Conservation (phyloP, 2,329 filamentous ascomycete species). For the Aschersonia sp. region DNA sequence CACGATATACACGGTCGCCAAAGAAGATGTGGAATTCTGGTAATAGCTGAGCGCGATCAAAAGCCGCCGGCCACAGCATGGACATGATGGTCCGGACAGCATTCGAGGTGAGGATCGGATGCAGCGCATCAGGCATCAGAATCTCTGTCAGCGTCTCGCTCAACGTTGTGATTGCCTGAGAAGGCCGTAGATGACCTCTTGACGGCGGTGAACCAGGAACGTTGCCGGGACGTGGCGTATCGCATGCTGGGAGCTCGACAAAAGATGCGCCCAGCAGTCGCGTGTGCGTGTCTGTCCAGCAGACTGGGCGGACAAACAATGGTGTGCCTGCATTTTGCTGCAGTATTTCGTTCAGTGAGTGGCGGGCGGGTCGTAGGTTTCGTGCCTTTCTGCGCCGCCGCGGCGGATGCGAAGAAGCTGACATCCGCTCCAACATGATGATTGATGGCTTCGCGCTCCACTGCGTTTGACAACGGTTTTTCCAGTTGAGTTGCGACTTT, state of each 20-base stretch:
- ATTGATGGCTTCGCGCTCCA: background rate
- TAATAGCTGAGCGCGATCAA: slow-evolving; percentile 13
- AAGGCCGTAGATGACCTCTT: slow-evolving; percentile 21
- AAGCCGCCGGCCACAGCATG: slow-evolving; percentile 26
- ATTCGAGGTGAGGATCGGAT: slow-evolving; percentile 20
- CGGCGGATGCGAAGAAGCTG: background rate
- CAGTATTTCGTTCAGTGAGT: slow-evolving; percentile 38
- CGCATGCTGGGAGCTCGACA: slow-evolving; percentile 24
- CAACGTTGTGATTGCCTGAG: slow-evolving; percentile 25
- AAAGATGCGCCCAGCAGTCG: slow-evolving; percentile 33
- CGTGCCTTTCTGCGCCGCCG: background rate
- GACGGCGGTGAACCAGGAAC: slow-evolving; percentile 19
- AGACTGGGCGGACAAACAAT: slow-evolving; percentile 37
- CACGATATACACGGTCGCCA: slow-evolving; percentile 27
- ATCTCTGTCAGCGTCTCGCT: slow-evolving; percentile 28
- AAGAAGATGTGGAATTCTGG: slow-evolving; percentile 35
- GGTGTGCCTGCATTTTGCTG: slow-evolving; percentile 29
- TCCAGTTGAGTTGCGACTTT: too few relatives aligned
- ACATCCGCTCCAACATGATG: background rate
- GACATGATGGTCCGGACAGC: slow-evolving; percentile 29
- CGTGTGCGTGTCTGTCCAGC: slow-evolving; percentile 39
- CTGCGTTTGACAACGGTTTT: too few relatives aligned
- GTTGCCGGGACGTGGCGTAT: slow-evolving; percentile 23
- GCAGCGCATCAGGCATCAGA: slow-evolving; percentile 17
- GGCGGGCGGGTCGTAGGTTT: slow-evolving; percentile 23